Conservation (phyloP, 78 protist species). For the Speleostelium caveatum region DNA sequence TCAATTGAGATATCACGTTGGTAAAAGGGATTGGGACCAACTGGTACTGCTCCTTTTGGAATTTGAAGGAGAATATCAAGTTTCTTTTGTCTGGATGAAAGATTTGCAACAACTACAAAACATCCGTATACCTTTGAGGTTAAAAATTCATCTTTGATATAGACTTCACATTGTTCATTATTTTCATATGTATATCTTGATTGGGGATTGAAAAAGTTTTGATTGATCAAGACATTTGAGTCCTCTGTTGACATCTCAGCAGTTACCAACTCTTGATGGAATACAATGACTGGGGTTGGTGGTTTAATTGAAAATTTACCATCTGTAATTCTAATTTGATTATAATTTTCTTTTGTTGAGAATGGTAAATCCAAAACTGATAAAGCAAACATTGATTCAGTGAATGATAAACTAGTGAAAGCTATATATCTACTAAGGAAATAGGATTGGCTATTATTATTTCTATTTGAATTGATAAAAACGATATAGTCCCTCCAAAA, state of each 20-base stretch:
- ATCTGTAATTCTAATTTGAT: conserved; percentile 17
- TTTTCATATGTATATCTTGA: conserved; percentile 14
- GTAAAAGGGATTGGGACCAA: conserved; percentile 68
- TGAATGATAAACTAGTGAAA: not conserved
- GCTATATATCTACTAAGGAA: conserved; percentile 54
- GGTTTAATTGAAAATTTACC: conserved; percentile 32
- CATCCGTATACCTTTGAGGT: conserved; percentile 52
- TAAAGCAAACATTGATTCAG: conserved; percentile 24
- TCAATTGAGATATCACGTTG: conserved; percentile 17
- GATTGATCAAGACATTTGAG: conserved; percentile 28
- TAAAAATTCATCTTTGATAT: conserved; percentile 39
- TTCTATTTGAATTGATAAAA: not conserved
- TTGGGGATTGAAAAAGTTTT: conserved; percentile 59
- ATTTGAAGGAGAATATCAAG: conserved; percentile 58
- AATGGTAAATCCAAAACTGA: conserved; percentile 76
- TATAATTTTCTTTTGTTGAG: conserved; percentile 15
- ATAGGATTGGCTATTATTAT: not conserved
- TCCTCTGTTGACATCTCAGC: not conserved
- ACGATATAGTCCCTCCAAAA: conserved; percentile 66
- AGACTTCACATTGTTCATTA: conserved; percentile 46
- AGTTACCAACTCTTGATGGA: conserved; percentile 59
- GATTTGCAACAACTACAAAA: conserved; percentile 53
- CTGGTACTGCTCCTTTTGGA: conserved; percentile 66
- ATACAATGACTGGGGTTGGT: conserved; percentile 29
- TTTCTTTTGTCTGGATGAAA: conserved; percentile 57